phyloP scores from a whole-genome alignment of 306 rosid genomes.

The Alnus rubra region DNA sequence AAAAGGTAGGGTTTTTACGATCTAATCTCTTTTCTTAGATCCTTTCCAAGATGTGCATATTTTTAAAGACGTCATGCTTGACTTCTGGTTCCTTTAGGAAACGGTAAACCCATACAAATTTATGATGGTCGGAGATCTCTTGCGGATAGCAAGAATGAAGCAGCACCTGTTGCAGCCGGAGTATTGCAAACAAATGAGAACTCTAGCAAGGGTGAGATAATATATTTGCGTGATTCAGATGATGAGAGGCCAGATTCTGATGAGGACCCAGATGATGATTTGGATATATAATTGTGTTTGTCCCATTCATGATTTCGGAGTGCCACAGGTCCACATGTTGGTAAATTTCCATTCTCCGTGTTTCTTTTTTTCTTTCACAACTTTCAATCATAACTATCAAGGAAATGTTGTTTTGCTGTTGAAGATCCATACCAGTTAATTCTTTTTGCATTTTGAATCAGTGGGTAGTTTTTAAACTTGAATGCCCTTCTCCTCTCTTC shows the following conservation, averaged over 20 bases:
- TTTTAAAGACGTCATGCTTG: not conserved
- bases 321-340: not conserved
- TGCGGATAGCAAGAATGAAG: slow-evolving; percentile 42
- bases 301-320: not conserved
- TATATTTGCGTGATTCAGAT: slow-evolving; percentile 88
- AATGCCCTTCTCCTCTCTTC: not conserved
- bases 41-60: slow-evolving; percentile 12
- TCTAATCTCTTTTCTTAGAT: not conserved
- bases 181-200: slow-evolving; percentile 37
- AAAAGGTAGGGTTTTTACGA: not conserved
- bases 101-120: slow-evolving; percentile 72
- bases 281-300: slow-evolving; percentile 58
- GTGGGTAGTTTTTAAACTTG: not conserved
- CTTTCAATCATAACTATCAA: not conserved
- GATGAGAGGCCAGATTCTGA: slow-evolving; percentile 99
- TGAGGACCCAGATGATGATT: slow-evolving; percentile 97
- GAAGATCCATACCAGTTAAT: not conserved
- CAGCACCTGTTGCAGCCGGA: slow-evolving; percentile 31
- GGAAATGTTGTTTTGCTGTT: not conserved
- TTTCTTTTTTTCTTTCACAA: not conserved
- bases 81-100: slow-evolving; percentile 50
- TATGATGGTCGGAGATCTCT: slow-evolving; percentile 85
- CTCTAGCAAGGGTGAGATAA: slow-evolving; percentile 77
- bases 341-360: not conserved
- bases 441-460: not conserved